A percentile compares a stretch with the other conserved stretches of the same genome.
phyloP scores from a whole-genome alignment of 768 basidiomycete genomes.

The Calocera cornea region DNA sequence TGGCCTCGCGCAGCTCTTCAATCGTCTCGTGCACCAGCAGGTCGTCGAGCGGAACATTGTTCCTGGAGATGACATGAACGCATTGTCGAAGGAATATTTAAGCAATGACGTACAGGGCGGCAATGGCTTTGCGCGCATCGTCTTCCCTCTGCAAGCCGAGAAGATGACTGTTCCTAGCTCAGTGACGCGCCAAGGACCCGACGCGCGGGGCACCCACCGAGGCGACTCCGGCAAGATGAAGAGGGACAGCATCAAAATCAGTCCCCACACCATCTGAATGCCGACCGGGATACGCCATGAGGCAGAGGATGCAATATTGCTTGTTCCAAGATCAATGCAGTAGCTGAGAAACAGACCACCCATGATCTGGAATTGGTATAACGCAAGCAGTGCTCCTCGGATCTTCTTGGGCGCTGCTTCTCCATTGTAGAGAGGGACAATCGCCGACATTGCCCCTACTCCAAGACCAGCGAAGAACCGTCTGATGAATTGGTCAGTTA shows the following conservation, averaged over 20 bases:
- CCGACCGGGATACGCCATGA: slow-evolving; percentile 56
- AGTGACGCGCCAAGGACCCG: no score
- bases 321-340: slow-evolving; percentile 53
- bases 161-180: slow-evolving; percentile 40
- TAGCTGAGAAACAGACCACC: slow-evolving; percentile 61
- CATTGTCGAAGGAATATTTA: not conserved
- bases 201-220: slow-evolving; percentile 34
- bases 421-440: slow-evolving; percentile 48
- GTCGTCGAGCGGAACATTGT: slow-evolving; percentile 47
- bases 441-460: slow-evolving; percentile 46
- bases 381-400: slow-evolving; percentile 54
- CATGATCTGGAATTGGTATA: slow-evolving; percentile 70
- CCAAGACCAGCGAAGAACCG: slow-evolving; percentile 64
- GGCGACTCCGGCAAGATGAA: slow-evolving; percentile 71
- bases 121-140: slow-evolving; percentile 50
- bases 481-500: slow-evolving; percentile 19
- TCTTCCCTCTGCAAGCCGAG: slow-evolving; percentile 40
- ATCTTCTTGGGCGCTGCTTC: slow-evolving; percentile 65
- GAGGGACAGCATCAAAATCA: slow-evolving; percentile 51
- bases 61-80: slow-evolving; percentile 17
- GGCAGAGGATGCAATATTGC: slow-evolving; percentile 40
- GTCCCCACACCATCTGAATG: slow-evolving; percentile 56
- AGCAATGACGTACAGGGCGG: slow-evolving; percentile 28
- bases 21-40: slow-evolving; percentile 44
- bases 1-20: slow-evolving; percentile 50